Evolutionary conservation across 164 flowering plant genomes (phyloP), one percentile per base, ranked within the genome.

Genomic region (Magnolia kwangsiensis): DNA sequence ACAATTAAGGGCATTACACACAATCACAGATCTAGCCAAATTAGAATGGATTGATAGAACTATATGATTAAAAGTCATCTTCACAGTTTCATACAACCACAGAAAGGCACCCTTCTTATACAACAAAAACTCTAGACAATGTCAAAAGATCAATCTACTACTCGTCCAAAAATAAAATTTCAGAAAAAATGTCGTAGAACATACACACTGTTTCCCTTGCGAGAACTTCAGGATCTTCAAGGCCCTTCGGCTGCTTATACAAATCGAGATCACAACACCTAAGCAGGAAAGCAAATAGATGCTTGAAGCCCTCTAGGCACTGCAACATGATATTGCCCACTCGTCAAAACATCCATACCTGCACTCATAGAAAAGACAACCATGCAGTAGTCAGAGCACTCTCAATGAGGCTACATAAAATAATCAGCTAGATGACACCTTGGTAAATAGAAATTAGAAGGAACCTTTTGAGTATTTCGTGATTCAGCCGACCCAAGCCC

Each of bases 151-250:
- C 45, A 37, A 37, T 37, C 45, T 55, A 55, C 8, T 16, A 55
- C 16, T 55, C 0, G 8, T 55, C 18, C 61, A 10, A 64, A 18
- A 21, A 27, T 27, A 19, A 64, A 19, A 19, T 19, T 19, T 21
- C 63, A 64, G 49, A 50, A 11, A 50, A 50, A 10, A 13, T 68
- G 61, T 13, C 18, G 8, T 27, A 27, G 45, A 69, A 85, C 92
- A 69, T 88, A 88, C 92, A 89, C 31, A 88, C 92, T 50, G 95
- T 89, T 83, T 87, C 90, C 64, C 91, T 85, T 29, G 95, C 94
- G 71, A 89, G 87, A 74, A 77, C 74, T 84, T 88, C 91, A 70
- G 92, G 92, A 82, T 89, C 82, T 79, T 86, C 87, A 61, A 89
- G 87, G 61, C 91, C 90, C 45, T 78, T 79, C 2, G 88, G 79